phyloP scores from a whole-genome alignment of 192 early-diverging fungal species.

The Neocallimastix lanati region DNA sequence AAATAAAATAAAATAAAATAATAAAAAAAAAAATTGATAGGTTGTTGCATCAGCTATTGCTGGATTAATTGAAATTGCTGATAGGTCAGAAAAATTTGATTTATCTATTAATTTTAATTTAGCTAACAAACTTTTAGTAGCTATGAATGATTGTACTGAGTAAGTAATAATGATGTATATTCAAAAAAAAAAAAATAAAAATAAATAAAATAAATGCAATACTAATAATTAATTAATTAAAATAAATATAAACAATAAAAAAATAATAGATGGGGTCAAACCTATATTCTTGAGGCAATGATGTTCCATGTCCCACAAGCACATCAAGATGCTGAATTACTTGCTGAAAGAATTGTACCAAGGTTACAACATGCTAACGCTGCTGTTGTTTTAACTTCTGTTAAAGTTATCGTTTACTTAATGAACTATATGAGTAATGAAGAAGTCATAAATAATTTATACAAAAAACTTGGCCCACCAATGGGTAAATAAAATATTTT shows the following conservation, averaged over 20 bases:
- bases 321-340: constrained; percentile 66
- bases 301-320: constrained; percentile 82
- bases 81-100: constrained; percentile 36
- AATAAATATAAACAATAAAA: neutral
- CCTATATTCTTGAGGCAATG: constrained; percentile 77
- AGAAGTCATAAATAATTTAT: constrained; percentile 49
- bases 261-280: constrained; percentile 69
- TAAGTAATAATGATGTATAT: constrained; percentile 7
- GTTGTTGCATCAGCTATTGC: constrained; percentile 93
- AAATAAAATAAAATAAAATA: no score
- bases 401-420: constrained; percentile 34
- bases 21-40: no score
- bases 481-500: constrained; percentile 30
- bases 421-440: constrained; percentile 82
- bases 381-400: constrained; percentile 63
- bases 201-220: no score
- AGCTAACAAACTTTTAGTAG: constrained; percentile 79
- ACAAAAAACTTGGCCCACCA: constrained; percentile 76
- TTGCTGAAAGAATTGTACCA: constrained; percentile 76
- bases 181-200: neutral
- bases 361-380: constrained; percentile 90
- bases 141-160: constrained; percentile 92
- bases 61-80: constrained; percentile 83
- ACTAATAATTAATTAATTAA: no score
- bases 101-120: constrained; percentile 67